Evolutionary conservation across 2,329 filamentous ascomycete genomes (phyloP).

Genomic region (Blastomyces silverae): DNA sequence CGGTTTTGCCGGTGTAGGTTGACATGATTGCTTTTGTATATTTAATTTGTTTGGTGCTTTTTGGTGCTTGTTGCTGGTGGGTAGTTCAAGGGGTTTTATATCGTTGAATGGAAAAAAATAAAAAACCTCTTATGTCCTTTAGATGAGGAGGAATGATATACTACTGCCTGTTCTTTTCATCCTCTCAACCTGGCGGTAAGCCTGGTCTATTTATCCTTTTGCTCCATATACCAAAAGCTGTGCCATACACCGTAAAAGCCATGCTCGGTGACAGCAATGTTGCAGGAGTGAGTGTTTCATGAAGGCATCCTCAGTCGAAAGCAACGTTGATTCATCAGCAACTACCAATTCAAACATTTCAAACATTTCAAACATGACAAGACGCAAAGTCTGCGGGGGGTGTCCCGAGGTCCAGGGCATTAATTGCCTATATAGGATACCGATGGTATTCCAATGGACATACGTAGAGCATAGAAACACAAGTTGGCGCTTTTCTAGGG

Average conservation of each 20-base stretch:
- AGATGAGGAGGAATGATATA: background rate
- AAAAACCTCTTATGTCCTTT: background rate
- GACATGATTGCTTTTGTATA: background rate
- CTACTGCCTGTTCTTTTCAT: background rate
- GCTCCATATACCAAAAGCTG: background rate
- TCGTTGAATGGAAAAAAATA: too few relatives aligned
- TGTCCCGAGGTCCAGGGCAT: too few relatives aligned
- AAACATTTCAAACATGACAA: conserved; percentile 1
- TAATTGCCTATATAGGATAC: too few relatives aligned
- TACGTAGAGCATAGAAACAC: too few relatives aligned
- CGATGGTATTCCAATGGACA: too few relatives aligned
- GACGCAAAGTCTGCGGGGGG: background rate
- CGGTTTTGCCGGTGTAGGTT: conserved; percentile 29
- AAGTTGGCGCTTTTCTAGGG: too few relatives aligned
- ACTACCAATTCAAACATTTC: background rate
- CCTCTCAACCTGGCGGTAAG: background rate
- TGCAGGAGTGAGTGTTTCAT: background rate
- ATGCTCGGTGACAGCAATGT: background rate
- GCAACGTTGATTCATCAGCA: background rate
- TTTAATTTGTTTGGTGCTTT: background rate
- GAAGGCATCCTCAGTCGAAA: background rate
- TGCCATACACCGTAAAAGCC: background rate
- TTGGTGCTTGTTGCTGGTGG: too few relatives aligned
- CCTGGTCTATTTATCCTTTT: background rate
- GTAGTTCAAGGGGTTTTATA: background rate